Conservation (phyloP, 2,329 filamentous ascomycete species). For the Seiridium cupressi region DNA sequence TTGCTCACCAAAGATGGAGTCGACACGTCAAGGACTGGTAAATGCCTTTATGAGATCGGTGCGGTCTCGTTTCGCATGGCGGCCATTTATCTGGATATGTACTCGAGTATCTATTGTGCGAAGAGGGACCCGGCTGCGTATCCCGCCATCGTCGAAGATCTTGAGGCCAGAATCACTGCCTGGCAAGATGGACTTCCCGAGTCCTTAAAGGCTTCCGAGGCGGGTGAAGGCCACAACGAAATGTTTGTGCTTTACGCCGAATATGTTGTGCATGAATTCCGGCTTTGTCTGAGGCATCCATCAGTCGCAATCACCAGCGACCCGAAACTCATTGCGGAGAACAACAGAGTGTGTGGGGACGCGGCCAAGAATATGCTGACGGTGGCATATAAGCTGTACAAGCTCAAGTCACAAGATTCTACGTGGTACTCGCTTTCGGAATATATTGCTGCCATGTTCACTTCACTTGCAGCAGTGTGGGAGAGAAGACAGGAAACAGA, state of each 20-base stretch:
- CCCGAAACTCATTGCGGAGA: slow-evolving; percentile 55
- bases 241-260: slow-evolving; percentile 54
- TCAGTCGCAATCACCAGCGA: slow-evolving; percentile 57
- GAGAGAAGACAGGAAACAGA: slow-evolving; percentile 62
- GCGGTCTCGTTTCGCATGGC: slow-evolving; percentile 64
- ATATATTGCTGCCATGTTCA: slow-evolving; percentile 72
- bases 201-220: slow-evolving; percentile 50
- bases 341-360: slow-evolving; percentile 65
- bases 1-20: slow-evolving; percentile 63
- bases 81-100: slow-evolving; percentile 70
- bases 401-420: slow-evolving; percentile 68
- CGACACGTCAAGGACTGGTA: slow-evolving; percentile 50
- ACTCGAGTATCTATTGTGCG: slow-evolving; percentile 72
- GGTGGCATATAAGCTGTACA: slow-evolving; percentile 57
- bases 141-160: slow-evolving; percentile 56
- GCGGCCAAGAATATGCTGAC: slow-evolving; percentile 63
- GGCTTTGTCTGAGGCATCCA: slow-evolving; percentile 60
- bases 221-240: slow-evolving; percentile 34
- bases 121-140: slow-evolving; percentile 63
- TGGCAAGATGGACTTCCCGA: slow-evolving; percentile 66
- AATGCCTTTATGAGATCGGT: slow-evolving; percentile 67
- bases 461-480: slow-evolving; percentile 67
- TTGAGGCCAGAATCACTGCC: slow-evolving; percentile 63
- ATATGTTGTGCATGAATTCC: slow-evolving; percentile 55
- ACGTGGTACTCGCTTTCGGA: slow-evolving; percentile 76